A percentile compares a stretch with the other conserved stretches of the same genome.
phyloP scores from a whole-genome alignment of 208 protist species.

The Kentomonas sorsogonicus region DNA sequence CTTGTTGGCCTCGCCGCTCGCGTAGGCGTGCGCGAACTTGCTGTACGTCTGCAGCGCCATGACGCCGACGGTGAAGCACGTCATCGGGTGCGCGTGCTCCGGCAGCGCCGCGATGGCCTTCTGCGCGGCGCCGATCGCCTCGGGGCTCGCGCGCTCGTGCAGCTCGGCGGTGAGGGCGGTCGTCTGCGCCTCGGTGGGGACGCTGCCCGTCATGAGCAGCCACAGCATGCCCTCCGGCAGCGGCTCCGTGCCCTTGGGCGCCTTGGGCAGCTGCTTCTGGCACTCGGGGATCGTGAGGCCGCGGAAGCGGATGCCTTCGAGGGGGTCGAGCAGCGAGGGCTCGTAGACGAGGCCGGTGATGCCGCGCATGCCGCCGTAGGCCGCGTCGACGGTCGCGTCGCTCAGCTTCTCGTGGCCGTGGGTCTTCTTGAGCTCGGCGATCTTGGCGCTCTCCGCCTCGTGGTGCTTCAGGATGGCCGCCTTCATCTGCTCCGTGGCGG shows the following conservation, averaged over 20 bases:
- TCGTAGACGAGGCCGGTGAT: constrained; percentile 95
- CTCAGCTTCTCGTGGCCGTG: constrained; percentile 84
- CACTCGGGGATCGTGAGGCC: constrained; percentile 94
- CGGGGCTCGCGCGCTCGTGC: constrained; percentile 58
- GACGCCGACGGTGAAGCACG: constrained; percentile 78
- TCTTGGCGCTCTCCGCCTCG: constrained; percentile 42
- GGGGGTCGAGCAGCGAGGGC: constrained; percentile 93
- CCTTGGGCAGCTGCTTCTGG: constrained; percentile 89
- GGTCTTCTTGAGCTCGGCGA: constrained; percentile 78
- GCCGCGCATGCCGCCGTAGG: constrained; percentile 94
- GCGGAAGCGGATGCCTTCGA: constrained; percentile 97
- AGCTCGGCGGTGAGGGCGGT: constrained; percentile 79
- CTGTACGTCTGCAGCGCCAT: constrained; percentile 90
- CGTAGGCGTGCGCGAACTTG: constrained; percentile 93
- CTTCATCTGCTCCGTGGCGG: constrained; percentile 54
- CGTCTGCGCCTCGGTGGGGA: constrained; percentile 87
- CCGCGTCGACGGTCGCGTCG: constrained; percentile 82
- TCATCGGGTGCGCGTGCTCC: constrained; percentile 95
- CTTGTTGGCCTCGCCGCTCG: constrained; percentile 86
- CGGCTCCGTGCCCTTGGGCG: constrained; percentile 78
- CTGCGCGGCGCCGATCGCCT: constrained; percentile 58
- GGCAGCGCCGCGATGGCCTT: constrained; percentile 88
- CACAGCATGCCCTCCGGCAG: constrained; percentile 95
- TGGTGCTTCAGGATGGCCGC: constrained; percentile 25
- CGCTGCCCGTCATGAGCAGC: constrained; percentile 95